phyloP scores from a whole-genome alignment of 139 green algal genomes.

The Chlamydomonas asymmetrica region DNA sequence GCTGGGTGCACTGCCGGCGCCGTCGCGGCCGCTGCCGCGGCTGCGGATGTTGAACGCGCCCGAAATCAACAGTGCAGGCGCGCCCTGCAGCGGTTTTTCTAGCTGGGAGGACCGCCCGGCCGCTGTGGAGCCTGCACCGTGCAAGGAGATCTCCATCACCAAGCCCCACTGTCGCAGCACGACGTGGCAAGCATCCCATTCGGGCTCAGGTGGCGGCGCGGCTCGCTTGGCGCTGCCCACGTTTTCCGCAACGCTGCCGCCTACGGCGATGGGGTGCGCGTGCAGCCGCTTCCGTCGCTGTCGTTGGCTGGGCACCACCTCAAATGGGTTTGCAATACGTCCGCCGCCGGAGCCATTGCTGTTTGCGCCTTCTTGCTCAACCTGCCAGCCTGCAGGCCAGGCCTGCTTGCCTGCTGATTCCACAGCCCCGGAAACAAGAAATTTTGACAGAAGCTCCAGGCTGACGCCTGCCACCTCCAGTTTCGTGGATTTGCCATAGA shows the following conservation, averaged over 20 bases:
- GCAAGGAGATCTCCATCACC: constrained; percentile 13
- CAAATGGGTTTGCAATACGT: not conserved
- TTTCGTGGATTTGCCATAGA: not conserved
- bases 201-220: not conserved
- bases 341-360: not conserved
- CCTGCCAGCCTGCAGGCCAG: not conserved
- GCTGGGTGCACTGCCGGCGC: not conserved
- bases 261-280: no score
- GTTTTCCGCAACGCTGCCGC: not conserved
- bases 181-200: constrained; percentile 10
- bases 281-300: not conserved
- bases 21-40: not conserved
- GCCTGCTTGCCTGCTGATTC: not conserved
- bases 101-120: not conserved
- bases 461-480: constrained; percentile 1
- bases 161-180: constrained; percentile 35
- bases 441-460: not conserved
- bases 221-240: not conserved
- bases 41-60: constrained; percentile 18
- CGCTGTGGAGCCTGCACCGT: not conserved
- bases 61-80: constrained; percentile 5
- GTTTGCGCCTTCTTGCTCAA: not conserved
- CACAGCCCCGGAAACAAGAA: not conserved
- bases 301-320: not conserved
- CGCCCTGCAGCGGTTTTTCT: not conserved